Evolutionary conservation across 163 green algal species (phyloP).

Genomic region (Prototheca cutis): DNA sequence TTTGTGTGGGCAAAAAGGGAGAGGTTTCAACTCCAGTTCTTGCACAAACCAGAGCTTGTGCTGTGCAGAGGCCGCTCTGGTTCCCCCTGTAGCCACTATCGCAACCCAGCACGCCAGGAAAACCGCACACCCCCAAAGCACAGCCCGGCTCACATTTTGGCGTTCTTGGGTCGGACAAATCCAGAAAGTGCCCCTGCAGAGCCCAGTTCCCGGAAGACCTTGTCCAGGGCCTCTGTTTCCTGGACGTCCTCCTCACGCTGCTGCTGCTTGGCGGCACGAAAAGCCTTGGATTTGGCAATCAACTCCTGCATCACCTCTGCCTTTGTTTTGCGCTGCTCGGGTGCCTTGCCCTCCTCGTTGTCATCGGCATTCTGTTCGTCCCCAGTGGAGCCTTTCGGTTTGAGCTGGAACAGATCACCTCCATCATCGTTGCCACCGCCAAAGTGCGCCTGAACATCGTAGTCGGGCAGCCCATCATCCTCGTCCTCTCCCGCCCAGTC

Average conservation of each 20-base stretch:
- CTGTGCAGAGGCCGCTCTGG: no score
- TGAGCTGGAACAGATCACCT: conserved; percentile 22
- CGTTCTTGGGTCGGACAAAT: conserved; percentile 31
- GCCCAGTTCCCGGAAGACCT: conserved; percentile 48
- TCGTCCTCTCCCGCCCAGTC: conserved; percentile 21
- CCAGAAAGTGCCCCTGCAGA: conserved; percentile 17
- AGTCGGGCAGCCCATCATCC: conserved; percentile 15
- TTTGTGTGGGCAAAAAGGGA: no score
- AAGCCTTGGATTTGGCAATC: conserved; percentile 88
- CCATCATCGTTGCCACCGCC: conserved; percentile 44
- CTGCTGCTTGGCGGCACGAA: conserved; percentile 63
- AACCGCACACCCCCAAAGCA: no score
- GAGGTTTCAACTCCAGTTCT: no score
- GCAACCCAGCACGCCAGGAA: no score
- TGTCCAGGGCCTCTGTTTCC: conserved; percentile 63
- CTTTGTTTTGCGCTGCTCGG: conserved; percentile 23
- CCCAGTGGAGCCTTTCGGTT: background rate
- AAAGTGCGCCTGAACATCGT: conserved; percentile 55
- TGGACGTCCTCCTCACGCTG: conserved; percentile 81
- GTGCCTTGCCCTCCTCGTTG: no score
- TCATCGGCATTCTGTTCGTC: conserved; percentile 5
- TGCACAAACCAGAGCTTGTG: no score
- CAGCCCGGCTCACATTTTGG: conserved; percentile 14
- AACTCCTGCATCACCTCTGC: conserved; percentile 93
- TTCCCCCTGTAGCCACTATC: no score